These are phyloP conservation scores for Trichoderma polysporum DNA, from an alignment of 2,329 filamentous ascomycete genomes.

Conservation along the genomic window DNA sequence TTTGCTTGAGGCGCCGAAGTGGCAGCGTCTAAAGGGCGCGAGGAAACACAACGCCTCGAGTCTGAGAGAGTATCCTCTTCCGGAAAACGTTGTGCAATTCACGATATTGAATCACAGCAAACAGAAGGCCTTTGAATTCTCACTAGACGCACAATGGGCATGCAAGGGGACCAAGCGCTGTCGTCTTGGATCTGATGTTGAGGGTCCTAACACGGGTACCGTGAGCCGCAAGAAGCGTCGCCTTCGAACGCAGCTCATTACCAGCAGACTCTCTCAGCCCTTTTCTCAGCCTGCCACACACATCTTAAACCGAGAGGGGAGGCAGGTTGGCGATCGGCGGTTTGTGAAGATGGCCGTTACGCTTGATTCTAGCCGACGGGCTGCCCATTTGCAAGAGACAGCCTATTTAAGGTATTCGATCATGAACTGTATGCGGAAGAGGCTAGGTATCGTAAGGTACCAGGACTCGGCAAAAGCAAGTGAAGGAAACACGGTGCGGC, in stretches of 20 bases:
- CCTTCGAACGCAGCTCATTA: constrained; percentile 62
- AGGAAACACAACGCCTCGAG: neutral
- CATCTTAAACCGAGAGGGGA: constrained; percentile 61
- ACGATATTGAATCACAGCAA: neutral
- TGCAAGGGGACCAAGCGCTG: constrained; percentile 46
- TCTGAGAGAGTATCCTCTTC: neutral
- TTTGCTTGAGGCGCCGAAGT: constrained; percentile 14
- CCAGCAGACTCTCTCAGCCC: constrained; percentile 67
- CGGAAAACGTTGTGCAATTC: constrained; percentile 2
- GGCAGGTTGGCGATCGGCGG: constrained; percentile 45
- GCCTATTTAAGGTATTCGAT: constrained; percentile 64
- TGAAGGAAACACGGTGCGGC: constrained; percentile 26
- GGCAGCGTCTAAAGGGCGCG: neutral
- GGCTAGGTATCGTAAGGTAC: constrained; percentile 36
- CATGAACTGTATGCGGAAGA: constrained; percentile 58
- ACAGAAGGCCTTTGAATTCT: constrained; percentile 8
- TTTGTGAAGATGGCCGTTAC: constrained; percentile 50
- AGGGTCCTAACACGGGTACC: constrained; percentile 53
- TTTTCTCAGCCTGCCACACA: constrained; percentile 70
- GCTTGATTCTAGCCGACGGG: constrained; percentile 37
- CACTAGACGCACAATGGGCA: neutral
- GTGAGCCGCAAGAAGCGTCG: constrained; percentile 65
- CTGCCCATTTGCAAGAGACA: constrained; percentile 47
- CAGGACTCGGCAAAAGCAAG: constrained; percentile 35
- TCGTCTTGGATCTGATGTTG: constrained; percentile 57